Evolutionary conservation across 2,329 filamentous ascomycete genomes (phyloP).

Genomic region (Microcyclospora tardicrescens): DNA sequence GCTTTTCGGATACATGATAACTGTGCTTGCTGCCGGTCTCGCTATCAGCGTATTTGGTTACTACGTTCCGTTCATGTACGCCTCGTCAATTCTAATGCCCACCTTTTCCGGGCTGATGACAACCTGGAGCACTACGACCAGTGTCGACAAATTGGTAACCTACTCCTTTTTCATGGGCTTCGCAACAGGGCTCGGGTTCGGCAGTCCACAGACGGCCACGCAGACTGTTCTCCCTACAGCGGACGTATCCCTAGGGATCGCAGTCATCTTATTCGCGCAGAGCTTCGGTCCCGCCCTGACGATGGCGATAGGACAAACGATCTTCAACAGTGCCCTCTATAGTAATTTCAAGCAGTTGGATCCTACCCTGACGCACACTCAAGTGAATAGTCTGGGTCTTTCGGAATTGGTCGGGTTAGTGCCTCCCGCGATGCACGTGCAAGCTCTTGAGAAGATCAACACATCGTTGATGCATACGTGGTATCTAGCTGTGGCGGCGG

Average conservation of each 20-base stretch:
- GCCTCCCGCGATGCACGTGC: slow-evolving; percentile 1
- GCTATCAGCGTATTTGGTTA: not conserved
- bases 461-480: slow-evolving; percentile 18
- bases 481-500: slow-evolving; percentile 13
- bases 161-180: no score
- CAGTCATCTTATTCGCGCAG: no score
- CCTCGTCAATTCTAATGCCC: slow-evolving; percentile 22
- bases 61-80: not conserved
- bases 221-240: no score
- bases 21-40: not conserved
- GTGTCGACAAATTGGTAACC: no score
- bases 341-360: slow-evolving; percentile 4
- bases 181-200: no score
- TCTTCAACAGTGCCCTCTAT: no score
- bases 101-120: slow-evolving; percentile 24
- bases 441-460: slow-evolving; percentile 13
- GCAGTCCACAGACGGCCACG: no score
- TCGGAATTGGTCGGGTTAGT: slow-evolving; percentile 9
- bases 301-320: no score
- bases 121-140: slow-evolving; percentile 14
- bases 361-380: slow-evolving; percentile 1
- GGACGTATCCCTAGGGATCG: no score
- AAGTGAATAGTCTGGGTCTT: slow-evolving; percentile 7
- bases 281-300: no score
- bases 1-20: not conserved